Base-by-base conservation (phyloP, 352 stramenopile species). In the Pythium pectinolyticum region DNA sequence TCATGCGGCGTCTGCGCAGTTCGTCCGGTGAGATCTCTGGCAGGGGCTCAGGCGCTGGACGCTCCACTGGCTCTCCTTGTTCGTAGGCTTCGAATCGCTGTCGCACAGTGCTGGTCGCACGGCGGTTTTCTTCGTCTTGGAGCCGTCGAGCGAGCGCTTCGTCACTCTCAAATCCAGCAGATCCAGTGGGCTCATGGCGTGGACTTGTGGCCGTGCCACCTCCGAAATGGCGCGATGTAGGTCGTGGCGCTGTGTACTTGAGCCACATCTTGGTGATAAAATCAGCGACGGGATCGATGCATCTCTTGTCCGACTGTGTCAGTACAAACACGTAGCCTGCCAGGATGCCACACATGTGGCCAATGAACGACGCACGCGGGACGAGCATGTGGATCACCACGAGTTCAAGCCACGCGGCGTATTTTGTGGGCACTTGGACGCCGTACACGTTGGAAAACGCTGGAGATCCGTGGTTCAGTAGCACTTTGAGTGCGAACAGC, bases 371-470 rank as follows among this genome's bases (percentile, higher is more conserved):
- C 14, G 89, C 72, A 45, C 88, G 78, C 2, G 85, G 89, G 1
- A 96, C 84, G 20, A 96, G 61, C 19, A 92, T 32, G 48, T 94
- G 89, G 5, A 95, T 94, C 27, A 95, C 52, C 15, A 94, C 58
- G 15, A 97, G 71, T 67, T 97, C 90, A 3, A 96, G 72, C 89
- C 90, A 97, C 22, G 90, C 77, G 6, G 80, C 87, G 45, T 96
- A 96, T 50, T 95, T 93, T 3, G 88, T 94, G 8, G 88, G 86
- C 15, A 97, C 73, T 22, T 70, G 68, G 35, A 97, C 85, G 25
- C 75, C 83, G 63, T 91, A 84, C 0, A 96, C 59, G 1, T 62
- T 75, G 10, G 83, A 80, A 19, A 82, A 83, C 5, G 73, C 63
- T 19, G 88, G 88, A 11, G 79, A 91, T 14, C 84, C 80, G 35